Percentiles rank a stretch among this genome's conserved stretches.
Conservation (phyloP, 768 basidiomycete genomes). For the Lentinula aciculospora region DNA sequence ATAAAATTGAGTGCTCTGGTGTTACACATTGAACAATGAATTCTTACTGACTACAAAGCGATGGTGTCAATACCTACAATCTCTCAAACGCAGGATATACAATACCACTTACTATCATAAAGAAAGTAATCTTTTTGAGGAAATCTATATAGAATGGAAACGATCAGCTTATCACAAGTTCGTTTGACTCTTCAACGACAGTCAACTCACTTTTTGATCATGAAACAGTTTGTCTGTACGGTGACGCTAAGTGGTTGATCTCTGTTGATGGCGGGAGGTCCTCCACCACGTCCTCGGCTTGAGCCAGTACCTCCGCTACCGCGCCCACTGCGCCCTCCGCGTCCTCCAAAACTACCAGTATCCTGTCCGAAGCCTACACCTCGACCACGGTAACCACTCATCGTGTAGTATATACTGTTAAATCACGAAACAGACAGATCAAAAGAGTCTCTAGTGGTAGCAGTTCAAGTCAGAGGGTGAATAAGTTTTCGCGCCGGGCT, state of each 20-base stretch:
- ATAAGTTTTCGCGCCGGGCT: no score
- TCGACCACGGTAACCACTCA: conserved; percentile 1
- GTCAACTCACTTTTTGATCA: conserved; percentile 16
- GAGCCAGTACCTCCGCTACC: neutral
- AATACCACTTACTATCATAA: conserved; percentile 23
- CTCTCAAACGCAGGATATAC: neutral
- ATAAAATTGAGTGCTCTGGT: neutral
- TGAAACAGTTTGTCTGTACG: conserved; percentile 24
- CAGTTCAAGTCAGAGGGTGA: no score
- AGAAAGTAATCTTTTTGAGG: conserved; percentile 22
- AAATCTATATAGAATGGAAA: conserved; percentile 12
- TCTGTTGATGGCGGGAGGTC: neutral
- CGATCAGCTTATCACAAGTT: neutral
- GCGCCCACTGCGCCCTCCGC: neutral
- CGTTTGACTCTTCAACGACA: neutral
- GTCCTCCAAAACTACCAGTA: neutral
- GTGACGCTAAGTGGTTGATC: conserved; percentile 8
- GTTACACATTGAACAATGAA: neutral
- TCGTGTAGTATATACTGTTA: neutral
- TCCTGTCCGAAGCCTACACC: neutral
- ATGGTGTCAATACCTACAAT: neutral
- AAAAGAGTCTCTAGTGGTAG: no score
- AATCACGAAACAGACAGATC: no score
- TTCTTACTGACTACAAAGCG: neutral
- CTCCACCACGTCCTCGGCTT: neutral